phyloP scores from a whole-genome alignment of 2,329 filamentous ascomycete genomes.

The Clonostachys rosea region DNA sequence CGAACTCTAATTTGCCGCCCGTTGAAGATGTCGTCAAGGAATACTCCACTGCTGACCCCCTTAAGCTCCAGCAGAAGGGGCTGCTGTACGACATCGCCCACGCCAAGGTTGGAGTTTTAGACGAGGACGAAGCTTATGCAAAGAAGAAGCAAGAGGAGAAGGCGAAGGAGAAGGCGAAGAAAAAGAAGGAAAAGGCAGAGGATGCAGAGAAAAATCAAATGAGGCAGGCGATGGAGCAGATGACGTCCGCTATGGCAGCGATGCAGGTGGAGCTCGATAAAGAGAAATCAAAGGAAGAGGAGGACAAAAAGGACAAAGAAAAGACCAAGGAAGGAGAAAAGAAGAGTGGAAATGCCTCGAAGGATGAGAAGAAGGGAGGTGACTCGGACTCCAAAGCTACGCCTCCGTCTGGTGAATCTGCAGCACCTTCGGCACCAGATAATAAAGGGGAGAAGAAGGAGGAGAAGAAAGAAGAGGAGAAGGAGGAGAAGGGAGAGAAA shows the following conservation, averaged over 20 bases:
- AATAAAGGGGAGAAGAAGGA: slow-evolving; percentile 4
- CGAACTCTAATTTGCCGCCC: slow-evolving; percentile 33
- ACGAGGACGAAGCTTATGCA: slow-evolving; percentile 34
- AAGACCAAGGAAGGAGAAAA: background rate
- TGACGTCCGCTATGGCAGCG: background rate
- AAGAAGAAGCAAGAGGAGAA: slow-evolving; percentile 16
- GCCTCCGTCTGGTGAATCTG: no score
- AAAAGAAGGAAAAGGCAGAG: slow-evolving; percentile 8
- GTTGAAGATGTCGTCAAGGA: slow-evolving; percentile 56
- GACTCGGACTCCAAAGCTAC: no score
- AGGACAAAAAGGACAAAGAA: background rate
- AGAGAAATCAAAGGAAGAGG: slow-evolving; percentile 2
- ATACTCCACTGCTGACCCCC: slow-evolving; percentile 38
- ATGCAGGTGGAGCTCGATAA: background rate
- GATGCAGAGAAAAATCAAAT: slow-evolving; percentile 8
- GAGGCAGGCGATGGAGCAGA: slow-evolving; percentile 1
- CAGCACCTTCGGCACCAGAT: no score
- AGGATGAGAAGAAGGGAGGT: no score
- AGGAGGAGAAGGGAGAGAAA: slow-evolving; percentile 13
- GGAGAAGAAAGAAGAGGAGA: slow-evolving; percentile 6
- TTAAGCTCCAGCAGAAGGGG: slow-evolving; percentile 59
- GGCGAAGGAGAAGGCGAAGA: slow-evolving; percentile 17
- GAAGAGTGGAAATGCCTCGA: background rate
- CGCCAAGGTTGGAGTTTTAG: slow-evolving; percentile 48
- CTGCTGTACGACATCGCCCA: slow-evolving; percentile 60